Evolutionary conservation across 2,329 filamentous ascomycete genomes (phyloP), one percentile per base, ranked within the genome.

Genomic region (Fusarium lyarnte): DNA sequence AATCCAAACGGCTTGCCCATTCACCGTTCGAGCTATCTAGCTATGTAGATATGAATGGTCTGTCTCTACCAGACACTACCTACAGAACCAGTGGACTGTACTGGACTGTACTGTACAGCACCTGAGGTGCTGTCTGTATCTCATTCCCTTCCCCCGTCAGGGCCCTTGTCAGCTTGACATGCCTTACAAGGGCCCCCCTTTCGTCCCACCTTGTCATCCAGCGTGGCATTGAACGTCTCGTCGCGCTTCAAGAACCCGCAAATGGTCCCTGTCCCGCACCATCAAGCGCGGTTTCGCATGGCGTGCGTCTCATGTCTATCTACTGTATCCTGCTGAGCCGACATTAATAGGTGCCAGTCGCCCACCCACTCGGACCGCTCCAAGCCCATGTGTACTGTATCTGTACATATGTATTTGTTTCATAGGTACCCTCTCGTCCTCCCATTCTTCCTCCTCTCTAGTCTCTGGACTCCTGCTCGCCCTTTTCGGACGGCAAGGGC

Each of bases 271-370:
- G 73, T 66, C 67, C 72, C 63, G 74, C 74, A 74, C 38, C 43
- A 69, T 74, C 71, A 74, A 76, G 75, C 71, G 66, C 65, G 66
- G 66, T 64, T 72, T 73, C 61, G 65, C 61, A 68, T 69, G 63
- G 69, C 68, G 65, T 74, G 55, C 69, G 76, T 75, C 68, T 74
- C 70, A 74, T 74, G 67, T 76, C 66, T 65, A 72, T 68, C 63
- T 29, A 74, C 66, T 63, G 27, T 29, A 72, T 68, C 72, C 74
- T 73, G 70, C 66, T 70, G 69, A 72, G 69, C 74, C 47, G 68
- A 72, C 74, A 77, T 78, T 78, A 78, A 78, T 77, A 78, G 76
- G 74, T 76, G 69, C 67, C 61, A 71, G 65, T 55, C 72, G 69
- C 69, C 76, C 76, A 70, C 74, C 65, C 75, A 65, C 69, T 65